Evolutionary conservation across 2,329 filamentous ascomycete genomes (phyloP), one percentile per base, ranked within the genome.

Genomic region (Chaetomiaceae sp.): DNA sequence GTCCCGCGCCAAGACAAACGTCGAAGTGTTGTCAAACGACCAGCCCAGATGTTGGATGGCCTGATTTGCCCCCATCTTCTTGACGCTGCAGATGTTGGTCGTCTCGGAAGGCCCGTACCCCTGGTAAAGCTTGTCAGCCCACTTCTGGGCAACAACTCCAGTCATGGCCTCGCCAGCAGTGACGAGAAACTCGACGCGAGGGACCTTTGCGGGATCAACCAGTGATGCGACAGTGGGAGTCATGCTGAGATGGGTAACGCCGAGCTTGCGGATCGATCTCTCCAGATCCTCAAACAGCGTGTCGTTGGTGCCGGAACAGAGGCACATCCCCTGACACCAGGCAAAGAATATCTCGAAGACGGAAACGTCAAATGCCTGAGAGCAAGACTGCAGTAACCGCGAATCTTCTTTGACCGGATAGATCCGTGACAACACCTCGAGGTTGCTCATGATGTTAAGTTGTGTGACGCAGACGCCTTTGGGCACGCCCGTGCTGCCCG

Each of bases 341-440:
- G 89, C 75, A 60, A 89, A 95, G 65, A 95, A 92, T 13, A 95
- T 91, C 62, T 95, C 90, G 63, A 95, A 95, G 0, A 95, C 86
- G 0, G 89, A 95, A 2, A 95, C 83, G 62, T 95, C 88, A 62
- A 95, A 95, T 0, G 85, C 86, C 62, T 90, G 87, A 0, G 88
- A 92, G 62, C 87, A 95, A 2, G 87, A 82, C 66, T 95, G 90
- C 0, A 96, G 72, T 27, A 95, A 72, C n/a, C 82, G 78, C 1
- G 82, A 78, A 1, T 67, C 59, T 1, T 60, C 60, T 0, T 68
- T 63, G 0, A 71, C 70, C 0, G 87, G 86, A 61, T 95, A 95
- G 0, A 87, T 70, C 3, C 74, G 70, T 2, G 76, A 74, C 6
- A 96, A 72, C 9, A 79, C 73, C 16, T 80, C 72, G n/a, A 95